Conservation (phyloP, 306 rosid species). For the Citrullus colocynthis region DNA sequence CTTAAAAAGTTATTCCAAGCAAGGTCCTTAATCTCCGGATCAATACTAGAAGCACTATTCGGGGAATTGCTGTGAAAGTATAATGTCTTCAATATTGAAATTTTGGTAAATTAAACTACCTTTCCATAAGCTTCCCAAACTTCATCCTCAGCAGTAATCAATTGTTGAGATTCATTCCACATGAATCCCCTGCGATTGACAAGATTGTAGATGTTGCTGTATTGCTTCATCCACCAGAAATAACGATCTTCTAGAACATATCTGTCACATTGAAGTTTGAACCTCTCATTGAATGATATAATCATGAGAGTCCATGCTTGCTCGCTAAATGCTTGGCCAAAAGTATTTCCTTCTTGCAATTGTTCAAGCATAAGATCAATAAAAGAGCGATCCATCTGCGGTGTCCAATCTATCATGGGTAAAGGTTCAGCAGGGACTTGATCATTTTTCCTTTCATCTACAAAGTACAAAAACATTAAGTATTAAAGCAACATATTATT, state of each 20-base stretch:
- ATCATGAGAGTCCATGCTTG: conserved; percentile 47
- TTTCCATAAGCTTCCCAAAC: conserved; percentile 50
- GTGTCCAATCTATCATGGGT: conserved; percentile 40
- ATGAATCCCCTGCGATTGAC: conserved; percentile 35
- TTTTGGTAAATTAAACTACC: conserved; percentile 27
- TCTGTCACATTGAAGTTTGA: conserved; percentile 34
- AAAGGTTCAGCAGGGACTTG: conserved; percentile 12
- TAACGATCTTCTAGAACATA: conserved; percentile 36
- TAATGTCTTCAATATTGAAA: background rate
- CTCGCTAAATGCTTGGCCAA: conserved; percentile 33
- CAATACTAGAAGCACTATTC: background rate
- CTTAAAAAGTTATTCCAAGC: background rate
- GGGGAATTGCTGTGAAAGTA: background rate
- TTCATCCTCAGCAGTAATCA: conserved; percentile 37
- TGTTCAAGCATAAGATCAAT: conserved; percentile 49
- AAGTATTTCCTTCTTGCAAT: conserved; percentile 27
- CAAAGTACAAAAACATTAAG: conserved; percentile 12
- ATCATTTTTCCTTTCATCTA: conserved; percentile 29
- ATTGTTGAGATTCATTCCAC: conserved; percentile 55
- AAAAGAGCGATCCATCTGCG: conserved; percentile 30
- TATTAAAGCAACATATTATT: background rate
- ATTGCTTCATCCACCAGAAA: conserved; percentile 40
- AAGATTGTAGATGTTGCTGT: conserved; percentile 31
- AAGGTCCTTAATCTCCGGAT: background rate
- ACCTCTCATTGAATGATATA: conserved; percentile 23